Evolutionary conservation across 306 rosid species (phyloP).

Genomic region (Casuarina glauca): DNA sequence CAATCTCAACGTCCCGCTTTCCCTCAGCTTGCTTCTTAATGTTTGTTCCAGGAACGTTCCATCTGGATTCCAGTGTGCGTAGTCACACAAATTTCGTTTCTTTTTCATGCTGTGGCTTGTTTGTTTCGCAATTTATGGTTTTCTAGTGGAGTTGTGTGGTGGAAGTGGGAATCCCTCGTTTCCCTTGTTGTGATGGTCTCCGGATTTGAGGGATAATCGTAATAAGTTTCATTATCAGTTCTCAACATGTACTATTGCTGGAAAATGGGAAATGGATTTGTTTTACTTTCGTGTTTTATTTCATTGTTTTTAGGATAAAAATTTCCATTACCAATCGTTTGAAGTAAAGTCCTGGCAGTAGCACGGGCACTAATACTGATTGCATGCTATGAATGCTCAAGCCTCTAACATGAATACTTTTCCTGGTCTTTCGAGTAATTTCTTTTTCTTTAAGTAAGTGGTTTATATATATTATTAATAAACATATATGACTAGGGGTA

Average conservation of each 20-base stretch:
- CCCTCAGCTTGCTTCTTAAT: slow-evolving; percentile 73
- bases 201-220: slow-evolving; percentile 4
- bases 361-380: not conserved
- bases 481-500: too few relatives aligned
- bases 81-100: not conserved
- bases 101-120: not conserved
- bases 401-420: too few relatives aligned
- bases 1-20: slow-evolving; percentile 59
- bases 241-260: not conserved
- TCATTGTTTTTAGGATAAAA: not conserved
- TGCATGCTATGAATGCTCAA: not conserved
- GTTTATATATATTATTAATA: too few relatives aligned
- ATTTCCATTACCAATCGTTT: too few relatives aligned
- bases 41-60: slow-evolving; percentile 52
- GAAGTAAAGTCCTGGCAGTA: not conserved
- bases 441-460: too few relatives aligned
- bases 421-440: too few relatives aligned
- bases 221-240: slow-evolving; percentile 17
- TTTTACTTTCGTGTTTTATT: not conserved
- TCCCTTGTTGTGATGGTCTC: slow-evolving; percentile 12
- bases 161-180: slow-evolving; percentile 8
- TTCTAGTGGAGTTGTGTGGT: slow-evolving; percentile 5
- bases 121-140: not conserved
- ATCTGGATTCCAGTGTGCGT: slow-evolving; percentile 50
- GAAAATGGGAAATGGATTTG: not conserved